Evolutionary conservation across 352 stramenopile genomes (phyloP).

Genomic region (Pythium sukuiense): DNA sequence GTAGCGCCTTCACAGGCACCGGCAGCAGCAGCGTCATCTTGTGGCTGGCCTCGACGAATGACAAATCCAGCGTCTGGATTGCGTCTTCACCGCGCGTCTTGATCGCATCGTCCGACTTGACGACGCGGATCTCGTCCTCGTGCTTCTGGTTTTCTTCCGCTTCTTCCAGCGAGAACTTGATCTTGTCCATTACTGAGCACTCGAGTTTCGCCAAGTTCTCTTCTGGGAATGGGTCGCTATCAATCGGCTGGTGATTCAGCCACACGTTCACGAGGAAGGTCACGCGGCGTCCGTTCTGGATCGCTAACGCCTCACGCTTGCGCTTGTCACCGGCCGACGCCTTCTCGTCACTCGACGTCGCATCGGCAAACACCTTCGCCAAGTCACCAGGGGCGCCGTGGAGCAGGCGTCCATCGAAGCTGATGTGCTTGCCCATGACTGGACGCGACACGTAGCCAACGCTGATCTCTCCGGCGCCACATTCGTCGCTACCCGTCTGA

Average conservation of each 20-base stretch:
- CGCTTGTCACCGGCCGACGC: constrained; percentile 18
- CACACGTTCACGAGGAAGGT: constrained; percentile 71
- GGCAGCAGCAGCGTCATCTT: constrained; percentile 30
- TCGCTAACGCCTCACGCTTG: constrained; percentile 10
- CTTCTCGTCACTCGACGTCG: constrained; percentile 17
- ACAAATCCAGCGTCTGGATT: constrained; percentile 31
- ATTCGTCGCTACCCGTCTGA: constrained; percentile 36
- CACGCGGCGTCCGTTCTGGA: constrained; percentile 44
- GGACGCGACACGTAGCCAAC: constrained; percentile 35
- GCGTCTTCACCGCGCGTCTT: constrained; percentile 21
- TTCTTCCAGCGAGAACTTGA: constrained; percentile 25
- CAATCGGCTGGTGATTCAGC: constrained; percentile 58
- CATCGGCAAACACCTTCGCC: constrained; percentile 28
- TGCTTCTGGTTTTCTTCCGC: constrained; percentile 20
- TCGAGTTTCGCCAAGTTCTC: constrained; percentile 25
- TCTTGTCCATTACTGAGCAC: constrained; percentile 13
- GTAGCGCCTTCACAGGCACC: constrained; percentile 19
- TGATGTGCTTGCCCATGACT: constrained; percentile 64
- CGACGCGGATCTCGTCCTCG: constrained; percentile 17
- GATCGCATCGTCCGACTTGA: constrained; percentile 18
- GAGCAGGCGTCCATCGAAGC: constrained; percentile 65
- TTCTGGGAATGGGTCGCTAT: constrained; percentile 36
- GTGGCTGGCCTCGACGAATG: constrained; percentile 26
- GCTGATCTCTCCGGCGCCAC: constrained; percentile 35
- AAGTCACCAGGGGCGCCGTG: constrained; percentile 59